phyloP scores from a whole-genome alignment of 2,329 filamentous ascomycete species.

The Stromatinia cepivora region DNA sequence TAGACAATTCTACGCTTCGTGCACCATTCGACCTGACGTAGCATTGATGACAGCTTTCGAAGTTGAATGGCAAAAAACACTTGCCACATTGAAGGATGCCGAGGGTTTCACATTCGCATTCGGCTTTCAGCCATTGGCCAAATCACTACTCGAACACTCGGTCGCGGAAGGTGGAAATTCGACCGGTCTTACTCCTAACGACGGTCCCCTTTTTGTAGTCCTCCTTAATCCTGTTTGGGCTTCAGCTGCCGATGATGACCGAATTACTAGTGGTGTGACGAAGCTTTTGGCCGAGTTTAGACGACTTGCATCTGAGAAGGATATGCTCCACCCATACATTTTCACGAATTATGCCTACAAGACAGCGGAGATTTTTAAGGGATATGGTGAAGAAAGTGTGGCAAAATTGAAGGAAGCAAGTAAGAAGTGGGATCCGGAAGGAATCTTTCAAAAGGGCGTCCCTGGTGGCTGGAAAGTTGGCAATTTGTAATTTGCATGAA shows the following conservation, averaged over 20 bases:
- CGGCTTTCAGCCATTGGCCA: constrained; percentile 13
- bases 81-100: constrained; percentile 3
- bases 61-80: constrained; percentile 5
- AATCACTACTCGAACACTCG: constrained; percentile 18
- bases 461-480: constrained; percentile 32
- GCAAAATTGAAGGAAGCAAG: constrained; percentile 39
- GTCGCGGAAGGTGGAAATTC: constrained; percentile 12
- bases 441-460: constrained; percentile 42
- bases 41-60: background rate
- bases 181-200: constrained; percentile 9
- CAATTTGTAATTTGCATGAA: no score
- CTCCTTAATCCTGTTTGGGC: constrained; percentile 14
- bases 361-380: constrained; percentile 44
- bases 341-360: constrained; percentile 50
- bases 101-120: constrained; percentile 7
- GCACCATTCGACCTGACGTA: constrained; percentile 6
- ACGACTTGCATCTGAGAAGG: constrained; percentile 9
- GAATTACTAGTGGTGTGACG: constrained; percentile 3
- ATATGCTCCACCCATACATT: constrained; percentile 16
- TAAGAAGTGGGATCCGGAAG: constrained; percentile 43
- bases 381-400: constrained; percentile 47
- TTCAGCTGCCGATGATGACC: constrained; percentile 6
- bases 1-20: constrained; percentile 12
- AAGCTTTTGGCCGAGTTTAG: constrained; percentile 7
- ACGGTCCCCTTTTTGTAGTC: constrained; percentile 16